A percentile compares a stretch with the other conserved stretches of the same genome.
Evolutionary conservation across 345 rosid species (phyloP).

Genomic region (Melastoma malabathricum): DNA sequence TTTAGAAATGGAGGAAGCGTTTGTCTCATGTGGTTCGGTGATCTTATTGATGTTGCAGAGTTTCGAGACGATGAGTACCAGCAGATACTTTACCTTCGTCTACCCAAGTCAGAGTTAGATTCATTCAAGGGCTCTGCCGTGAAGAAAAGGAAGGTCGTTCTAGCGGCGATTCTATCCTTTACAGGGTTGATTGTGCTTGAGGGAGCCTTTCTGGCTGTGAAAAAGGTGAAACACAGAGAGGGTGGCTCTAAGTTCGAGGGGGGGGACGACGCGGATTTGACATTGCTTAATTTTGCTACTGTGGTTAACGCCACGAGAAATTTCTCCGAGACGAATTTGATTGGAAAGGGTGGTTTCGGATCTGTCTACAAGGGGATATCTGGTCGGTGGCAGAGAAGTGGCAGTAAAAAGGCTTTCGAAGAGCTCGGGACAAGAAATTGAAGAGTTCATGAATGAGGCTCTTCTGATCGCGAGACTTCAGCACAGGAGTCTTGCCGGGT

Average conservation of each 20-base stretch:
- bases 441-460: conserved; percentile 28
- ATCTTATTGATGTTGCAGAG: conserved; percentile 15
- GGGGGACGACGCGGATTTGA: conserved; percentile 19
- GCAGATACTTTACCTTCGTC: conserved; percentile 14
- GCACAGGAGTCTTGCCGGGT: conserved; percentile 38
- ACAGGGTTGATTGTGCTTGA: no score
- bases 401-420: conserved; percentile 33
- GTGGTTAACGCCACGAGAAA: conserved; percentile 27
- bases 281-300: conserved; percentile 22
- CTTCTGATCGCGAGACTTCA: conserved; percentile 34
- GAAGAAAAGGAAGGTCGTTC: no score
- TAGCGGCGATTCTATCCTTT: no score
- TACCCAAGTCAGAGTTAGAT: conserved; percentile 10
- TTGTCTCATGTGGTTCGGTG: conserved; percentile 23
- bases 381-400: conserved; percentile 27
- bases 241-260: not conserved
- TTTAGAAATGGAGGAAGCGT: conserved; percentile 16
- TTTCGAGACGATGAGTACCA: not conserved
- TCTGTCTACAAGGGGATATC: conserved; percentile 39
- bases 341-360: conserved; percentile 45
- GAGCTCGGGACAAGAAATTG: conserved; percentile 26
- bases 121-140: no score
- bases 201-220: no score
- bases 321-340: conserved; percentile 24
- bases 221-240: no score